Evolutionary conservation across 108 stramenopile genomes (phyloP).

Genomic region (Pseudonitzschia delicatissima): DNA sequence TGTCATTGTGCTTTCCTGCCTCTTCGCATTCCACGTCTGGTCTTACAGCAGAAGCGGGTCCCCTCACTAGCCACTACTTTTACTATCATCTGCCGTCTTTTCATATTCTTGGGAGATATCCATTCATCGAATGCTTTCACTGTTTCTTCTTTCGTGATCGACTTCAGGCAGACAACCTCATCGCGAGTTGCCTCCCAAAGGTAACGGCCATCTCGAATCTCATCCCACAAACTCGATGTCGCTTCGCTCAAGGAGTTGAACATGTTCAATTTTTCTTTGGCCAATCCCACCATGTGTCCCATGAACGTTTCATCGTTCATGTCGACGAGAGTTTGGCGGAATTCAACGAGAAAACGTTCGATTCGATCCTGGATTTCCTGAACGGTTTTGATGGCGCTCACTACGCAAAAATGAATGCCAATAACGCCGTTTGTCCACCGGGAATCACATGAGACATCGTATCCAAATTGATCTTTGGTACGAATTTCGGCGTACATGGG

Average conservation of each 20-base stretch:
- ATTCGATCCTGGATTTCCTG: conserved; percentile 53
- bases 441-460: conserved; percentile 45
- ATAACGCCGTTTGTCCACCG: conserved; percentile 71
- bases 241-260: conserved; percentile 78
- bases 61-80: conserved; percentile 75
- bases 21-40: conserved; percentile 34
- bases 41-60: conserved; percentile 40
- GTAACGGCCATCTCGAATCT: conserved; percentile 66
- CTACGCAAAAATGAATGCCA: conserved; percentile 71
- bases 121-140: conserved; percentile 71
- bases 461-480: conserved; percentile 69
- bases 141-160: conserved; percentile 56
- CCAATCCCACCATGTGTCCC: conserved; percentile 67
- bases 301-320: conserved; percentile 61
- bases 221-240: conserved; percentile 52
- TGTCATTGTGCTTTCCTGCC: conserved; percentile 48
- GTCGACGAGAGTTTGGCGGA: conserved; percentile 40
- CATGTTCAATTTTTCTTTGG: conserved; percentile 77
- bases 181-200: conserved; percentile 62
- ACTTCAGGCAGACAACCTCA: conserved; percentile 58
- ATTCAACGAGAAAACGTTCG: conserved; percentile 66
- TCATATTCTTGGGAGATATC: conserved; percentile 54
- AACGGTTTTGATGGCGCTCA: conserved; percentile 62
- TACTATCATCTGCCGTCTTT: conserved; percentile 44
- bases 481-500: conserved; percentile 75